Percentiles rank a stretch among this genome's conserved stretches.
phyloP scores from a whole-genome alignment of 192 early-diverging fungal genomes.

The Chytriomyces sp. region DNA sequence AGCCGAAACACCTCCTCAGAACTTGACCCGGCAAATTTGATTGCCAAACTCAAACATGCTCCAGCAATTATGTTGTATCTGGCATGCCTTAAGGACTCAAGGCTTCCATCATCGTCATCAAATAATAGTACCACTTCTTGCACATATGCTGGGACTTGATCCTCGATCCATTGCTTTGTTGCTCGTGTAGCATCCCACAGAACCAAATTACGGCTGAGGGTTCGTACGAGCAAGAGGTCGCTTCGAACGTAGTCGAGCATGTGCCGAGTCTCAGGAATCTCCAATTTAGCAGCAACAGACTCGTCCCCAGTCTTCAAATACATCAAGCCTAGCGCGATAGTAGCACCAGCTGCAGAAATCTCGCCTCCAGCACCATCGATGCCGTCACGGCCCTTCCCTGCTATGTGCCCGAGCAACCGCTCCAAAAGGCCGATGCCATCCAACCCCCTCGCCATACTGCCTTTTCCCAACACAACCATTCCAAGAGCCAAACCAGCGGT shows the following conservation, averaged over 20 bases:
- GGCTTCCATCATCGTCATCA: constrained; percentile 8
- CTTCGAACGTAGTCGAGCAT: constrained; percentile 73
- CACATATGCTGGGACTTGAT: constrained; percentile 66
- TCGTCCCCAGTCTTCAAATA: constrained; percentile 79
- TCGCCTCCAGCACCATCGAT: not conserved
- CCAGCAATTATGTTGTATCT: constrained; percentile 69
- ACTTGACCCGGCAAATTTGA: constrained; percentile 64
- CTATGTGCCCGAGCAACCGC: constrained; percentile 30
- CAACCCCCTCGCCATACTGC: constrained; percentile 40
- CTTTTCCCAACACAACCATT: constrained; percentile 73
- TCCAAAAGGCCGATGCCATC: constrained; percentile 24
- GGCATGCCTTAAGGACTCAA: constrained; percentile 62
- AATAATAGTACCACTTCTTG: constrained; percentile 12
- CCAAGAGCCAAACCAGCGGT: constrained; percentile 79
- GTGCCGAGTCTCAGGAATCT: constrained; percentile 56
- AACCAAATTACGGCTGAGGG: constrained; percentile 72
- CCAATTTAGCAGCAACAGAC: constrained; percentile 65
- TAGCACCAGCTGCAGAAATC: constrained; percentile 62
- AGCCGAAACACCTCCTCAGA: constrained; percentile 51
- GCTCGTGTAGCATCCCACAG: constrained; percentile 73
- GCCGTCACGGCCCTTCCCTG: constrained; percentile 4
- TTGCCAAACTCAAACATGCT: constrained; percentile 65
- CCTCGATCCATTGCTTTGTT: constrained; percentile 63
- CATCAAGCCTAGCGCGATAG: constrained; percentile 81
- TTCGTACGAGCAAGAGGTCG: constrained; percentile 70